Conservation (phyloP, 2,329 filamentous ascomycete genomes). For the Phyllosticta capitalensis region DNA sequence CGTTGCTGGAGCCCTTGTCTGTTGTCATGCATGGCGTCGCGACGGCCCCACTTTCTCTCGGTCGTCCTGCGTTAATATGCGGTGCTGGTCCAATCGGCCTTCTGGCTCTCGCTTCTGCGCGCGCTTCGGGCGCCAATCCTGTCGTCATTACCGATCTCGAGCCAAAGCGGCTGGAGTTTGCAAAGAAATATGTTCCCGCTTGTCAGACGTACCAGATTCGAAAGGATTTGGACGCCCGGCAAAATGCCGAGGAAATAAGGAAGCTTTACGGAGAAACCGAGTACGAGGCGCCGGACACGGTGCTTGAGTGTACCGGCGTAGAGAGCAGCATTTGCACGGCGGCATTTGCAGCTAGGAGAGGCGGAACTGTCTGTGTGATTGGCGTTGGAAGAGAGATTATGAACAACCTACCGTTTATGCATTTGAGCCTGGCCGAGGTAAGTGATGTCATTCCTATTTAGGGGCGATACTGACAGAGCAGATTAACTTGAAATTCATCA, state of each 20-base stretch:
- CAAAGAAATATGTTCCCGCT: constrained; percentile 46
- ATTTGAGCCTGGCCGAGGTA: constrained; percentile 52
- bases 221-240: constrained; percentile 34
- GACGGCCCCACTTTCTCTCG: constrained; percentile 44
- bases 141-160: constrained; percentile 57
- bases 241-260: constrained; percentile 45
- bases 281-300: constrained; percentile 38
- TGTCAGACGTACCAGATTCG: constrained; percentile 47
- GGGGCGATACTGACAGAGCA: constrained; percentile 16
- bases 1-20: constrained; percentile 55
- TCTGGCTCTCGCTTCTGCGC: constrained; percentile 50
- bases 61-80: constrained; percentile 47
- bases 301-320: constrained; percentile 58
- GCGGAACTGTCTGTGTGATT: constrained; percentile 54
- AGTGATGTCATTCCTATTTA: neutral
- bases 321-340: constrained; percentile 54
- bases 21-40: constrained; percentile 55
- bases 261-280: constrained; percentile 38
- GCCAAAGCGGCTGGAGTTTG: constrained; percentile 46
- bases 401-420: constrained; percentile 60
- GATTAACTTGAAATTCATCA: constrained; percentile 62
- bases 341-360: constrained; percentile 46
- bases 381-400: constrained; percentile 53
- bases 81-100: constrained; percentile 58
- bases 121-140: constrained; percentile 54